Base-by-base conservation (phyloP, 305 asterid species). In the Solanum hybrid region DNA sequence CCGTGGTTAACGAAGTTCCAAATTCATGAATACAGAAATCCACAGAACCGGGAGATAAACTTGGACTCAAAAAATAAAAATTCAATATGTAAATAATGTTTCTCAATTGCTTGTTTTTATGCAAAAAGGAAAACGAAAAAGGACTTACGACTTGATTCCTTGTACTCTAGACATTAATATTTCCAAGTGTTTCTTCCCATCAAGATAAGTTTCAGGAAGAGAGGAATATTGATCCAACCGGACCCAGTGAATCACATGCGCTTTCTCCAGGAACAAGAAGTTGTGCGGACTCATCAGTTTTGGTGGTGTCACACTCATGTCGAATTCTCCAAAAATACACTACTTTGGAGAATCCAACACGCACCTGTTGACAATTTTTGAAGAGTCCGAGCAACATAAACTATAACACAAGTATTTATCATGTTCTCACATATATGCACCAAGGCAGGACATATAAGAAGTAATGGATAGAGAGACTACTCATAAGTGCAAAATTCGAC, bases 211-310 rank as follows among this genome's bases (percentile, higher is more conserved):
- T 91, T 92, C 91, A 89, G 94, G 93, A 90, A 93, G 93, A 86
- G 98, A 94, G 74, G 95, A 80, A 87, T 91, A 94, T 71, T 89
- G 92, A 92, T 96, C 99, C 84, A 97, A 81, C 89, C 92, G 91
- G 93, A 97, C 99, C 99, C 99, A 97, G 89, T 97, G 99, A 89
- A 97, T 95, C 89, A 94, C 93, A 85, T 92, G 91, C 16, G 92
- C 98, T 96, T 92, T 97, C 99, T 97, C 93, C 89, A 91, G 12
- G 86, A 86, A 26, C n/a, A 82, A 35, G 87, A 76, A 87, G 87
- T 11, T 82, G 8, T 16, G 22, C 22, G 8, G 64, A 46, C 20
- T 46, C 61, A 13, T 51, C 8, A 14, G 22, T 14, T 51, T 37
- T 37, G 42, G 8, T 14, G 64, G 22, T 51, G 22, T 51, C 64